Evolutionary conservation across 75 land plant species (phyloP).

Genomic region (Selaginella moellendorffii): DNA sequence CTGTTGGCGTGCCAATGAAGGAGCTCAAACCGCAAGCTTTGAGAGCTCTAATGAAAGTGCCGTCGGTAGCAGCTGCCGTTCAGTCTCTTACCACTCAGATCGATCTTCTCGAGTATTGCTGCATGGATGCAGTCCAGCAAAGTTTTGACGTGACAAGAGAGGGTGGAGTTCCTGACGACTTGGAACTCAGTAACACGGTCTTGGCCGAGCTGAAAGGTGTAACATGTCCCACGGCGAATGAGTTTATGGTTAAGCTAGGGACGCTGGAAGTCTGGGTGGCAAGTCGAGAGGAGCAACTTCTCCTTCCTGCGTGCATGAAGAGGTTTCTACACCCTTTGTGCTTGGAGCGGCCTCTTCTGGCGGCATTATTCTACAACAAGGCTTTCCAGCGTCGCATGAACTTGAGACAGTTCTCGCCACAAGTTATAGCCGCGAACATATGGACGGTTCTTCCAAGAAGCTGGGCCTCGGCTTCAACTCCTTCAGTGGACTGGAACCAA

Average conservation of each 20-base stretch:
- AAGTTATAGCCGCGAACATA: conserved; percentile 42
- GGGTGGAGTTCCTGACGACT: background rate
- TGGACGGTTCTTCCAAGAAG: conserved; percentile 34
- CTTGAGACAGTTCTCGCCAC: conserved; percentile 43
- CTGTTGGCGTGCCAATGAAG: conserved; percentile 50
- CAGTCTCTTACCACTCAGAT: conserved; percentile 60
- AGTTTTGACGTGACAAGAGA: background rate
- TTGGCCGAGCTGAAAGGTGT: conserved; percentile 53
- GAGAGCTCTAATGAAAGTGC: conserved; percentile 45
- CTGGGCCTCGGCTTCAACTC: conserved; percentile 29
- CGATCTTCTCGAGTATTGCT: conserved; percentile 83
- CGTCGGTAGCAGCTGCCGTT: conserved; percentile 44
- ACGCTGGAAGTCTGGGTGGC: conserved; percentile 64
- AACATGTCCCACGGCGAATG: conserved; percentile 66
- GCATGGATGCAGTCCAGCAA: conserved; percentile 30
- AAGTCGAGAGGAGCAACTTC: conserved; percentile 53
- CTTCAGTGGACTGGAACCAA: background rate
- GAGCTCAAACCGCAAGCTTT: conserved; percentile 87
- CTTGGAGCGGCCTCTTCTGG: conserved; percentile 39
- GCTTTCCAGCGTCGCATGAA: conserved; percentile 35
- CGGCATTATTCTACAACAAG: conserved; percentile 33
- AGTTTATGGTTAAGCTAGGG: conserved; percentile 47
- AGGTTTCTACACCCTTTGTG: conserved; percentile 64
- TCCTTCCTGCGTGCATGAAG: conserved; percentile 40
- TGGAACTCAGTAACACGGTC: no score